Conservation (phyloP, 345 rosid species). For the Hypericum perforatum region DNA sequence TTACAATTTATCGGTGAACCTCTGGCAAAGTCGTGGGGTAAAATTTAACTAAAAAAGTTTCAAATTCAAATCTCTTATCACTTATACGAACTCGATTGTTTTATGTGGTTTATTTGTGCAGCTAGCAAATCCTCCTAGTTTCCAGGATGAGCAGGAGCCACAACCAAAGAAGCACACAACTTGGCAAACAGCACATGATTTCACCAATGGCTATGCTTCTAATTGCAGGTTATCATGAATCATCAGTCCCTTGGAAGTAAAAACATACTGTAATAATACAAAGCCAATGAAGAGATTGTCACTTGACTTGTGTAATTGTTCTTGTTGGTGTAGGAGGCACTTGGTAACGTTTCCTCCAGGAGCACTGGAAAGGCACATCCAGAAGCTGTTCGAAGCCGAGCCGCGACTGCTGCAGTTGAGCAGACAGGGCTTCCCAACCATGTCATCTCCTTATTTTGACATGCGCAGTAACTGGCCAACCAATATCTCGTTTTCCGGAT, state of each 20-base stretch:
- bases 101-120: too few species aligned
- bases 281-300: not conserved
- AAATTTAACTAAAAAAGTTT: too few species aligned
- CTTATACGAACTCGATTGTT: too few species aligned
- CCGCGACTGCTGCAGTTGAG: not conserved
- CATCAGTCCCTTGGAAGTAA: not conserved
- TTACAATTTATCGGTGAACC: too few species aligned
- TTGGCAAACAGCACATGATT: constrained; percentile 32
- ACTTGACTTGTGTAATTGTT: not conserved
- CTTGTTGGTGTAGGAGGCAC: constrained; percentile 9
- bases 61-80: too few species aligned
- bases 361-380: constrained; percentile 10
- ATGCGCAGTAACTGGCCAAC: too few species aligned
- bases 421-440: constrained; percentile 6
- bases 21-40: too few species aligned
- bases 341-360: constrained; percentile 9
- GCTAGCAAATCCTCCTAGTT: constrained; percentile 30
- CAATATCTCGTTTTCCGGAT: not conserved
- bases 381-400: constrained; percentile 11
- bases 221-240: constrained; percentile 22
- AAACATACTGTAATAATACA: too few species aligned
- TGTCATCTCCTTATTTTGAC: not conserved
- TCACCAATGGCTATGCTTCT: constrained; percentile 37
- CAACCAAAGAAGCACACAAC: constrained; percentile 35
- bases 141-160: constrained; percentile 29